Conservation (phyloP, 2,329 filamentous ascomycete genomes). For the Neopestalotiopsis sp. region DNA sequence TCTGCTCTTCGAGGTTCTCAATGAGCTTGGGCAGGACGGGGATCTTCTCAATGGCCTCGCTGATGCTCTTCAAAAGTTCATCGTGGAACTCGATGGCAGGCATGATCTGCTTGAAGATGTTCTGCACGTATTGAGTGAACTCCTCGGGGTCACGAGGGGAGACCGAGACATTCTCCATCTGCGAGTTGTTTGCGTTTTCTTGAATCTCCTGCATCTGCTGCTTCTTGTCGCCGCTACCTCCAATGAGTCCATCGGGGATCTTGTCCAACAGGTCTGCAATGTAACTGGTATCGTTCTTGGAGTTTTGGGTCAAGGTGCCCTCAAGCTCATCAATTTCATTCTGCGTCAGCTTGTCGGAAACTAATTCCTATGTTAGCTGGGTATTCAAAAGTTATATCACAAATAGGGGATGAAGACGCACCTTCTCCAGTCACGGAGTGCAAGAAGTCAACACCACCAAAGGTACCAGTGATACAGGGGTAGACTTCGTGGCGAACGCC, state of each 20-base stretch:
- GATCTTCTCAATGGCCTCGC: slow-evolving; percentile 80
- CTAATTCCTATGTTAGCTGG: slow-evolving; percentile 38
- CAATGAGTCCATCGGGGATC: slow-evolving; percentile 82
- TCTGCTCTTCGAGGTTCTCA: slow-evolving; percentile 85
- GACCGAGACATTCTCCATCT: slow-evolving; percentile 76
- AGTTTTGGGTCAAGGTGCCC: slow-evolving; percentile 73
- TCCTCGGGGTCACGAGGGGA: slow-evolving; percentile 83
- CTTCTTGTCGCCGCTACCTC: slow-evolving; percentile 75
- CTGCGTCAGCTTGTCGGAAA: slow-evolving; percentile 89
- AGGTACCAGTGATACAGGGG: slow-evolving; percentile 87
- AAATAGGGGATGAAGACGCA: slow-evolving; percentile 31
- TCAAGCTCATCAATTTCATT: slow-evolving; percentile 90
- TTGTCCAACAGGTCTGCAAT: slow-evolving; percentile 81
- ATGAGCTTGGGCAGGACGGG: slow-evolving; percentile 84
- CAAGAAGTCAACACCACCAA: slow-evolving; percentile 92
- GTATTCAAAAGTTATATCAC: too few species aligned
- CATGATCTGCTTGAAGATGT: slow-evolving; percentile 80
- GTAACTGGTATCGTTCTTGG: slow-evolving; percentile 71
- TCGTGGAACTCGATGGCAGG: slow-evolving; percentile 93
- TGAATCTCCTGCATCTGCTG: slow-evolving; percentile 81
- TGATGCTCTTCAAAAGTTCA: slow-evolving; percentile 80
- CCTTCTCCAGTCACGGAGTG: slow-evolving; percentile 80
- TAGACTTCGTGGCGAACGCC: slow-evolving; percentile 73
- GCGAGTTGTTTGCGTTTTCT: slow-evolving; percentile 73
- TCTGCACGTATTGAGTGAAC: slow-evolving; percentile 77